These are phyloP conservation scores for Globisporangium perplexum DNA, from an alignment of 352 stramenopile genomes.

Conservation along the genomic window DNA sequence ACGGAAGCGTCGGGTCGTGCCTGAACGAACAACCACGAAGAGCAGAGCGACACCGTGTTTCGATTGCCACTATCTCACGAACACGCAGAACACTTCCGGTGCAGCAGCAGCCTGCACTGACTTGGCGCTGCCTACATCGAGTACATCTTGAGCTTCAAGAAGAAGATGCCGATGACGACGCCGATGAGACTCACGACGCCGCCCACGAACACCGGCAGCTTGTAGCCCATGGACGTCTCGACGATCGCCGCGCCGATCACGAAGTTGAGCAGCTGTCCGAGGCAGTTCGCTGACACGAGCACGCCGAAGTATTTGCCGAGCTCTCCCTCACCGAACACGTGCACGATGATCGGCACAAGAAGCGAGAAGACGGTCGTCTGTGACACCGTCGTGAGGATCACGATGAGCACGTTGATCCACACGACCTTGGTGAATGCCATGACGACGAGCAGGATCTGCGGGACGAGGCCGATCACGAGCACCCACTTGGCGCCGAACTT, in stretches of 20 bases:
- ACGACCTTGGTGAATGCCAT: neutral
- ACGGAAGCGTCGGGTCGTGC: too few relatives aligned
- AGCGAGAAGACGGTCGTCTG: neutral
- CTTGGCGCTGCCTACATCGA: neutral
- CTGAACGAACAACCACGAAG: too few relatives aligned
- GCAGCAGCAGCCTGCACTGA: too few relatives aligned
- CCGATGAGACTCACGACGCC: neutral
- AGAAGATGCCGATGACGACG: neutral
- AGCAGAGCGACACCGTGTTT: too few relatives aligned
- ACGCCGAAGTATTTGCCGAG: too few relatives aligned
- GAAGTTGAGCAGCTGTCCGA: too few relatives aligned
- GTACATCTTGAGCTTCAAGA: neutral
- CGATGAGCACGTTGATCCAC: neutral
- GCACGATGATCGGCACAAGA: conserved; percentile 19
- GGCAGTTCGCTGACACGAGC: too few relatives aligned
- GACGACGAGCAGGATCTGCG: neutral
- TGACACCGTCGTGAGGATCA: neutral
- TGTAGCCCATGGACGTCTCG: conserved; percentile 9
- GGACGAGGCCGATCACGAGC: neutral
- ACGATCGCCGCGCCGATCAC: too few relatives aligned
- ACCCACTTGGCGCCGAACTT: neutral
- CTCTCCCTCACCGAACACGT: conserved; percentile 15
- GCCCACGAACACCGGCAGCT: neutral
- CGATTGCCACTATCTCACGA: too few relatives aligned
- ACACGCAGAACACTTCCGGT: too few relatives aligned